Conservation (phyloP, 2,329 filamentous ascomycete species). For the Fusarium sp. region DNA sequence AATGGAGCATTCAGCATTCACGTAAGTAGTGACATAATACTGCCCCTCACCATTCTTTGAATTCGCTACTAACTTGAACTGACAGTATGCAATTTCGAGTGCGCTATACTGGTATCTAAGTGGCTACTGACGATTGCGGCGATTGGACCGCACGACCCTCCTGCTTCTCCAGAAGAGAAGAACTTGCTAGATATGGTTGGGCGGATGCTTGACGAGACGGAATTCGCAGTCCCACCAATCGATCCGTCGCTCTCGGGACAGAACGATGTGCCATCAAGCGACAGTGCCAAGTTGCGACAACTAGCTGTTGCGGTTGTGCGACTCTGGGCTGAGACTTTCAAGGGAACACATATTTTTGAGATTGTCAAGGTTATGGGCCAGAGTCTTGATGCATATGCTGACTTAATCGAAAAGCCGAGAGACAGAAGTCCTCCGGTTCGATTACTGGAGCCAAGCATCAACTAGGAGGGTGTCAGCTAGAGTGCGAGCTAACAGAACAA, state of each 20-base stretch:
- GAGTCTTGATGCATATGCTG: constrained; percentile 67
- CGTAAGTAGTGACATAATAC: constrained; percentile 54
- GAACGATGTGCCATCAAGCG: constrained; percentile 59
- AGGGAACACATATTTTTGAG: constrained; percentile 70
- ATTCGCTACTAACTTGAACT: constrained; percentile 25
- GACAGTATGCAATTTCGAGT: constrained; percentile 69
- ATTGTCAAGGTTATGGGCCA: constrained; percentile 68
- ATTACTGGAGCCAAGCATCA: constrained; percentile 40
- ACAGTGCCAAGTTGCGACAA: constrained; percentile 64
- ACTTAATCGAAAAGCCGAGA: constrained; percentile 65
- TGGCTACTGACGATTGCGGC: constrained; percentile 68
- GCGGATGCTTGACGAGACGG: constrained; percentile 70
- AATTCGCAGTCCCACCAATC: constrained; percentile 67
- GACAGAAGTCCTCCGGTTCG: constrained; percentile 54
- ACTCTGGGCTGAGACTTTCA: constrained; percentile 71
- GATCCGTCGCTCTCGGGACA: constrained; percentile 63
- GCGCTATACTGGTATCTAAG: constrained; percentile 69
- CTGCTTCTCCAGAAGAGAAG: constrained; percentile 63
- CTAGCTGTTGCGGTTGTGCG: constrained; percentile 68
- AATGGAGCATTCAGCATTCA: constrained; percentile 73
- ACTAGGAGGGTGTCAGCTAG: constrained; percentile 4
- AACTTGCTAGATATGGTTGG: constrained; percentile 66
- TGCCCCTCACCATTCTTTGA: not conserved
- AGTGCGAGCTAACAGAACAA: not conserved
- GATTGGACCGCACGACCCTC: constrained; percentile 61